Evolutionary conservation across 257 asterid genomes (phyloP), one percentile per base, ranked within the genome.

Genomic region (Gynochthodes officinalis): DNA sequence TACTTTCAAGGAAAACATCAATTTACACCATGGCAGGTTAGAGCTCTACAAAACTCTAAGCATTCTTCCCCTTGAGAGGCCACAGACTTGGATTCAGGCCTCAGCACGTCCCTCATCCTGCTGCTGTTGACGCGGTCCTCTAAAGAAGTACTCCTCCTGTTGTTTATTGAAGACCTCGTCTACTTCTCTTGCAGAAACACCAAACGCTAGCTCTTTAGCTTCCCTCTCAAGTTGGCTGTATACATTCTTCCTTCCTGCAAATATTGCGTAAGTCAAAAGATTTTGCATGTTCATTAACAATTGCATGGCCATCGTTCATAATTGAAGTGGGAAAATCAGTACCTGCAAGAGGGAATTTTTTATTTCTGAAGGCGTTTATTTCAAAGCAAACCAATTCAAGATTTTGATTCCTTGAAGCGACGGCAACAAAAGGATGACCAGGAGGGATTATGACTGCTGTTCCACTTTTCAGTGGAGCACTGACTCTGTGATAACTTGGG

Each of bases 191-290:
- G 87, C 87, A 6, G 91, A 78, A 16, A 76, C 48, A 2, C 96
- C 94, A 7, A 88, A 92, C 0, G 90, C 85, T 67, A 90, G 44
- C 77, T 87, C 86, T 75, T 87, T 84, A 2, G 98, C 96, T 67
- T 74, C 86, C 39, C 68, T 84, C 75, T 83, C 93, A 0, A 87
- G 55, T n/a, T 76, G 88, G 44, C 43, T 86, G 12, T 84, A 70
- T 63, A 89, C 86, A 19, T 88, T 91, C 70, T 74, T 74, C 75
- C 33, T 87, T 59, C 97, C 93, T 75, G n/a, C 32, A 39, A 18
- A 13, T 37, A n/a, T n/a, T n/a, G n/a, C n/a, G n/a, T n/a, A n/a
- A n/a, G n/a, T n/a, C n/a, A n/a, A n/a, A n/a, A n/a, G n/a, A n/a
- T n/a, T n/a, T n/a, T n/a, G n/a, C n/a, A n/a, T n/a, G n/a, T n/a